These are phyloP conservation scores for Cytospora chrysosperma DNA, from an alignment of 2,329 filamentous ascomycete genomes.

Conservation along the genomic window DNA sequence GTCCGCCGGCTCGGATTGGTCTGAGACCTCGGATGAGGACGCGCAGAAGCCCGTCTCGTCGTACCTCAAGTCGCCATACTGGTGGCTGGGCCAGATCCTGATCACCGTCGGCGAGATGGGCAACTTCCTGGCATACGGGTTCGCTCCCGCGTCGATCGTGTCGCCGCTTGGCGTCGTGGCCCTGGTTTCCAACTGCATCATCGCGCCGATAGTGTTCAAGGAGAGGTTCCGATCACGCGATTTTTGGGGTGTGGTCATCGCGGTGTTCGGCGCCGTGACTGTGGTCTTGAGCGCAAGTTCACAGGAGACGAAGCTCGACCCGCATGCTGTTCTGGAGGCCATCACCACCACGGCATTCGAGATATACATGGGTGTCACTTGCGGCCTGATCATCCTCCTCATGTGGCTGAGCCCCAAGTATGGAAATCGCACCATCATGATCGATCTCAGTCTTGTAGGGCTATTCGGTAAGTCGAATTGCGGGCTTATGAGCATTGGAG, in stretches of 20 bases:
- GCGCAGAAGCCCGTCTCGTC: constrained; percentile 52
- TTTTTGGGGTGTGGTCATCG: constrained; percentile 82
- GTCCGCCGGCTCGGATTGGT: constrained; percentile 42
- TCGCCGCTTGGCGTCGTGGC: constrained; percentile 96
- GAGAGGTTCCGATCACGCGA: constrained; percentile 84
- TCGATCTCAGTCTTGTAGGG: constrained; percentile 90
- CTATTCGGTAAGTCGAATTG: constrained; percentile 69
- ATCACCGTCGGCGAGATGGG: constrained; percentile 93
- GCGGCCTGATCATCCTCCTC: constrained; percentile 68
- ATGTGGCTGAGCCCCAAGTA: constrained; percentile 83
- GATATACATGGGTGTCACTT: constrained; percentile 79
- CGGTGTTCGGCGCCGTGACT: constrained; percentile 83
- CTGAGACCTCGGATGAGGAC: constrained; percentile 37
- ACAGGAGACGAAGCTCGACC: constrained; percentile 86
- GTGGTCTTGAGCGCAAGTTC: constrained; percentile 90
- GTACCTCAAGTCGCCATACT: constrained; percentile 89
- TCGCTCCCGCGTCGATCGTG: constrained; percentile 95
- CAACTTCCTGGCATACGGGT: constrained; percentile 96
- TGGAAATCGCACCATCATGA: constrained; percentile 81
- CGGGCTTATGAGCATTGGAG: background rate
- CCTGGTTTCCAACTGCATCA: constrained; percentile 92
- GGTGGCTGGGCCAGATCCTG: constrained; percentile 91
- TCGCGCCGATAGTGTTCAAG: constrained; percentile 90
- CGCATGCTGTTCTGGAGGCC: constrained; percentile 83
- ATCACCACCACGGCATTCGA: constrained; percentile 89